These are phyloP conservation scores for Erythrophleum ivorense DNA, from an alignment of 331 rosid species.

Conservation along the genomic window DNA sequence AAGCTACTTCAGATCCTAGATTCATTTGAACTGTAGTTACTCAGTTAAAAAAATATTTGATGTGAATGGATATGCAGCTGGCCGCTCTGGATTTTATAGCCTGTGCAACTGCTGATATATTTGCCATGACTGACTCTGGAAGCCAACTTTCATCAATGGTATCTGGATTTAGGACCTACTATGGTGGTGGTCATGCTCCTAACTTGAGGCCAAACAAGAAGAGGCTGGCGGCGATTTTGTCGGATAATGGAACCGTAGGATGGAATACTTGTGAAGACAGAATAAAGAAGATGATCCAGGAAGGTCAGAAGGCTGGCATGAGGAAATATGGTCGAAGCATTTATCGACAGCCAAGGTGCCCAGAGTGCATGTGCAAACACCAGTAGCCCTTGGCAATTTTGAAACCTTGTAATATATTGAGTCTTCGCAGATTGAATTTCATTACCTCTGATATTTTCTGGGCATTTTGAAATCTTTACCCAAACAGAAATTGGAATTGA, in stretches of 20 bases:
- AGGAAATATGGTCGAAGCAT: slow-evolving; percentile 83
- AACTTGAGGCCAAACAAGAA: slow-evolving; percentile 88
- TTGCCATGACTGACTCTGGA: slow-evolving; percentile 96
- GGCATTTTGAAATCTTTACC: slow-evolving; percentile 1
- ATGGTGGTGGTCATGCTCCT: slow-evolving; percentile 71
- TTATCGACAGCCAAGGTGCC: slow-evolving; percentile 80
- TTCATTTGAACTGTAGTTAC: neutral
- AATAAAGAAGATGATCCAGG: slow-evolving; percentile 84
- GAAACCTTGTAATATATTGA: neutral
- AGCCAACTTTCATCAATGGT: slow-evolving; percentile 97
- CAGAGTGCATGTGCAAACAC: slow-evolving; percentile 85
- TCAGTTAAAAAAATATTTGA: neutral
- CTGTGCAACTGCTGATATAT: slow-evolving; percentile 90
- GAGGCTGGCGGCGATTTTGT: slow-evolving; percentile 78
- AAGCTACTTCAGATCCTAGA: neutral
- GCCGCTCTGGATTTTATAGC: slow-evolving; percentile 96
- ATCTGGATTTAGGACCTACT: slow-evolving; percentile 86
- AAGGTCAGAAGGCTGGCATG: slow-evolving; percentile 65
- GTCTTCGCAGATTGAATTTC: slow-evolving; percentile 15
- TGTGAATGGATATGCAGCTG: slow-evolving; percentile 57
- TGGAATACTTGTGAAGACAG: slow-evolving; percentile 76
- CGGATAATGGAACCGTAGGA: slow-evolving; percentile 63
- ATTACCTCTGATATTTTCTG: neutral
- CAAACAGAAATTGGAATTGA: neutral
- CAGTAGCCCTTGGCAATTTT: slow-evolving; percentile 32